Base-by-base conservation (phyloP, 768 basidiomycete genomes). In the Leccinum subgranulosum region DNA sequence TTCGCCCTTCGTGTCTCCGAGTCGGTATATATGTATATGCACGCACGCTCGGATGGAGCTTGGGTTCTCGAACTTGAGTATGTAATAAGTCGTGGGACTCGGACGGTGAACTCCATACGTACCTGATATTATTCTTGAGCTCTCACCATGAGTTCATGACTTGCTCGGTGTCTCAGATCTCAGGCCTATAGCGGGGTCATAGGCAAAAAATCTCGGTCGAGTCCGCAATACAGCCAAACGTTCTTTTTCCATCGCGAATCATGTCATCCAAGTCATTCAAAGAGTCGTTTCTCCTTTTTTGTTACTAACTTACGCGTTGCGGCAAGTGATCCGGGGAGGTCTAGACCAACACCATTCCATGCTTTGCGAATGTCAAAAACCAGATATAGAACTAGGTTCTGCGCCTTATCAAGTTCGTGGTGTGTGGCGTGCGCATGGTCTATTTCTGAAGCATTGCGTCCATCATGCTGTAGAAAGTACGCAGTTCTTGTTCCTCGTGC, bases 41-140 rank as follows among this genome's bases (percentile, higher is more conserved):
- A 33, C 10, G 49, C 56, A 21, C 19, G 23, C 7, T 29, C 65
- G 66, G 63, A 56, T 58, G 65, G 66, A 67, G 23, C 63, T 66
- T 53, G 57, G 4, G 1, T 45, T 28, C 57, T 29, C 41, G 31
- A 50, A 50, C 12, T 45, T 27, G 53, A 45, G 43, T 45, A 45
- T 45, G 21, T 46, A 25, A 21, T 21, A 23, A 14, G 21, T 19
- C 45, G 39, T 46, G 23, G 21, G 45, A 46, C 43, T n/a, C n/a
- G n/a, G n/a, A n/a, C n/a, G n/a, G n/a, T 33, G 31, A 33, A 33
- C 31, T 33, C 31, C 31, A 33, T 33, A 12, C 31, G 31, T 33
- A 33, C 31, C 31, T 33, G 34, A 43, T 7, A 21, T 43, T 21
- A n/a, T 43, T 43, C 19, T 43, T 1, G 31, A 33, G 31, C 12